Base-by-base conservation (phyloP, 768 basidiomycete species). In the Tricholoma saponaceum region DNA sequence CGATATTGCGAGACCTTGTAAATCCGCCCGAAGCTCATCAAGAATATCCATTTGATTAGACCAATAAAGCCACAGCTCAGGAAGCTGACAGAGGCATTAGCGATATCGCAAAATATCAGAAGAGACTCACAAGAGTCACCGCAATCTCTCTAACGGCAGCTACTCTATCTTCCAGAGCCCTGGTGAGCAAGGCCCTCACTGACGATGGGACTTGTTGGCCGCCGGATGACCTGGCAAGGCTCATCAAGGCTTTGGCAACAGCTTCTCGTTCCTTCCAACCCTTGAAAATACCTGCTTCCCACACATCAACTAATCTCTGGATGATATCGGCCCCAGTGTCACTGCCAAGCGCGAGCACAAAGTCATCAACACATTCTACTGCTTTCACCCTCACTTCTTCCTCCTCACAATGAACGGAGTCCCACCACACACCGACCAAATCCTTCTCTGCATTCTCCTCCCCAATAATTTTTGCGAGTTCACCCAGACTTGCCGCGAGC, bases 71-170 rank as follows among this genome's bases (percentile, higher is more conserved):
- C 78, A 79, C 51, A 84, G 69, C 37, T 65, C 69, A 14, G 84
- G 76, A 56, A 87, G 71, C 78, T 89, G 60, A 33, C 70, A 57
- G 35, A 26, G 8, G 33, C 51, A n/a, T 60, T 39, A 63, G 37
- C 4, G n/a, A 44, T 23, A 12, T 30, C 18, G 6, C 10, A 33
- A n/a, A 9, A 23, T 14, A 43, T 25, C 39, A 28, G 5, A 37
- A 39, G 25, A 53, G 35, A 60, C 93, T 72, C 68, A 92, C 90
- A 63, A 76, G 74, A 37, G 71, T 67, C 22, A 92, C 79, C 1
- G 87, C 90, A 37, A 84, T 82, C 65, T 92, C 90, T 54, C 95
- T 77, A 4, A 98, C 93, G 33, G 89, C 85, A n/a, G 92, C 88
- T 54, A 92, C 90, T 16, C 73, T 74, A 65, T 97, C 95, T 60